phyloP scores from a whole-genome alignment of 768 basidiomycete species.

The Kwoniella europaea region DNA sequence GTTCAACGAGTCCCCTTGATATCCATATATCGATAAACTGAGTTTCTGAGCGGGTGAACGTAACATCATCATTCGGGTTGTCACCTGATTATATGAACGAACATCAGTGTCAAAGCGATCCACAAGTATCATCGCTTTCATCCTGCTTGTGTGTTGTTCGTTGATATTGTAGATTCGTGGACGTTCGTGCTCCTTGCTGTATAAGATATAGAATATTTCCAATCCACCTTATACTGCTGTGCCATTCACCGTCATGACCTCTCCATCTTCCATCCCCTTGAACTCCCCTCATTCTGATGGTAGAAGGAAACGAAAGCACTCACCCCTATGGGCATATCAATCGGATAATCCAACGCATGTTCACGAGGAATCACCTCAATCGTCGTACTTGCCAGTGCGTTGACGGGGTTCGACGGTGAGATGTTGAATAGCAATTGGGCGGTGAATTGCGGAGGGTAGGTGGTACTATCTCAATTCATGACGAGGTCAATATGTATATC shows the following conservation, averaged over 20 bases:
- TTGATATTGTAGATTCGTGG: no score
- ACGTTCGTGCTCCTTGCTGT: no score
- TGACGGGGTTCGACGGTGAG: constrained; percentile 36
- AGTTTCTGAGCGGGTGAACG: constrained; percentile 33
- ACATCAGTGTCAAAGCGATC: background rate
- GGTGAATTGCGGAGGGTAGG: constrained; percentile 33
- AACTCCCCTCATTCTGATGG: no score
- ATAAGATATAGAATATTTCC: no score
- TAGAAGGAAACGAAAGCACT: constrained; percentile 3
- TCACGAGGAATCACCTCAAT: constrained; percentile 18
- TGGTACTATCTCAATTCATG: constrained; percentile 19
- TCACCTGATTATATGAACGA: constrained; percentile 26
- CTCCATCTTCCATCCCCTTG: no score
- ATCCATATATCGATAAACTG: constrained; percentile 43
- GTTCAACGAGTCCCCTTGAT: constrained; percentile 9
- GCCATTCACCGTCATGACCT: no score
- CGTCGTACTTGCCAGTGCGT: constrained; percentile 29
- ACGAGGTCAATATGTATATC: background rate
- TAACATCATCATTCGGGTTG: constrained; percentile 40
- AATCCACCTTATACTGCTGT: no score
- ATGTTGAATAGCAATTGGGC: constrained; percentile 37
- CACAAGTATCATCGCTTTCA: background rate
- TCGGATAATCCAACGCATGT: constrained; percentile 33
- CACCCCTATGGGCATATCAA: constrained; percentile 47
- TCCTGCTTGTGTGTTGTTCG: no score